phyloP scores from a whole-genome alignment of 345 rosid genomes.

The Citrus glauca region DNA sequence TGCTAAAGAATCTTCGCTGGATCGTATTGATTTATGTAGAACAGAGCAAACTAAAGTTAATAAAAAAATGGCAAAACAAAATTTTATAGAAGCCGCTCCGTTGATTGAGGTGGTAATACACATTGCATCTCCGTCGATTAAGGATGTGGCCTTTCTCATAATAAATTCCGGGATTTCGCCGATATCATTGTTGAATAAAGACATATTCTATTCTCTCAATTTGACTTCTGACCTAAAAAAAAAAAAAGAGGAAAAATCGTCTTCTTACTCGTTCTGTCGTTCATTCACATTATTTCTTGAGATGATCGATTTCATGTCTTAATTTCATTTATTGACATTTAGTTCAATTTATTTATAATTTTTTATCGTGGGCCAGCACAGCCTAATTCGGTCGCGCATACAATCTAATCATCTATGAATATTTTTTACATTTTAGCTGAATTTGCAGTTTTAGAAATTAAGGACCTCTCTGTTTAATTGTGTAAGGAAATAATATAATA shows the following conservation, averaged over 20 bases:
- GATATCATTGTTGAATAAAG: background rate
- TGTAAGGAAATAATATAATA: background rate
- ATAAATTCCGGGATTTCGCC: background rate
- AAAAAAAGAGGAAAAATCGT: no score
- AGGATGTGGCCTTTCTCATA: background rate
- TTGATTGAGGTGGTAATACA: background rate
- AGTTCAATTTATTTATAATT: background rate
- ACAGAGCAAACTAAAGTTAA: no score
- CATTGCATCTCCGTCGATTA: background rate
- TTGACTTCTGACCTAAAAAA: background rate
- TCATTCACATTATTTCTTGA: no score
- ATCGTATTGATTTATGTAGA: no score
- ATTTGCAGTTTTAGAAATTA: no score
- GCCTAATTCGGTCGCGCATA: background rate
- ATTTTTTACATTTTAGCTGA: background rate
- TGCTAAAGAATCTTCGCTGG: no score
- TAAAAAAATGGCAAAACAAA: no score
- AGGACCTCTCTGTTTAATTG: background rate
- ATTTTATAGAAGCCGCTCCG: background rate
- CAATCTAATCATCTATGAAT: background rate
- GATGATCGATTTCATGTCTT: background rate
- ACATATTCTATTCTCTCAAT: background rate
- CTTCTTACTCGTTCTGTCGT: no score
- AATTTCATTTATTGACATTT: background rate
- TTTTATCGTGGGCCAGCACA: background rate